These are phyloP conservation scores for Aspergillus texensis DNA, from an alignment of 2,329 filamentous ascomycete species.

Conservation along the genomic window DNA sequence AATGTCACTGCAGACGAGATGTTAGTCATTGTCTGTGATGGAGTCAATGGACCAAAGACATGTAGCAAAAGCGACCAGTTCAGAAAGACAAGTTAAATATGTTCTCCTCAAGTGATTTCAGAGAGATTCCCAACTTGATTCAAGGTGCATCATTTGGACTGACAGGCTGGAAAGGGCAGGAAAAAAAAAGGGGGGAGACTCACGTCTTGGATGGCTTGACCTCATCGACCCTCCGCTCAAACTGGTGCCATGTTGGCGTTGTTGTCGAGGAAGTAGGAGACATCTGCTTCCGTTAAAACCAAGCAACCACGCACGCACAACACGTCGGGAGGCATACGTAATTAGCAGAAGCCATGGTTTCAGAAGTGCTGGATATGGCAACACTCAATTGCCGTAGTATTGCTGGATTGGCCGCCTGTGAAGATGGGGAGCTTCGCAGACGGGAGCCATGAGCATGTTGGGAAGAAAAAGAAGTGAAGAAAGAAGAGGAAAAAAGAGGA, in stretches of 20 bases:
- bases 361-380: slow-evolving; percentile 15
- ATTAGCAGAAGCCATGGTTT: slow-evolving; percentile 45
- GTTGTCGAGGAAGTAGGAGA: slow-evolving; percentile 73
- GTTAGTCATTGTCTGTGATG: slow-evolving; percentile 33
- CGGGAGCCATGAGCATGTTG: slow-evolving; percentile 36
- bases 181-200: slow-evolving; percentile 40
- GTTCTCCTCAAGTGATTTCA: slow-evolving; percentile 91
- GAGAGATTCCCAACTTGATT: slow-evolving; percentile 99
- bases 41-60: slow-evolving; percentile 8
- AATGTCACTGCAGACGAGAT: slow-evolving; percentile 70
- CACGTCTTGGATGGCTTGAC: slow-evolving; percentile 90
- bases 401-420: slow-evolving; percentile 31
- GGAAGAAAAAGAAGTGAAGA: slow-evolving; percentile 20
- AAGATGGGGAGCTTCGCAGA: slow-evolving; percentile 38
- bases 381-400: slow-evolving; percentile 22
- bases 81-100: slow-evolving; percentile 76
- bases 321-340: slow-evolving; percentile 43
- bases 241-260: slow-evolving; percentile 70
- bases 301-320: slow-evolving; percentile 33
- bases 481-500: slow-evolving; percentile 22
- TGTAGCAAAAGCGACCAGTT: slow-evolving; percentile 41
- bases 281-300: slow-evolving; percentile 54
- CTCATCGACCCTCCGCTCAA: slow-evolving; percentile 80
- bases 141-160: slow-evolving; percentile 72
- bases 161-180: slow-evolving; percentile 16